phyloP scores from a whole-genome alignment of 306 rosid species.

The Alnus rubra region DNA sequence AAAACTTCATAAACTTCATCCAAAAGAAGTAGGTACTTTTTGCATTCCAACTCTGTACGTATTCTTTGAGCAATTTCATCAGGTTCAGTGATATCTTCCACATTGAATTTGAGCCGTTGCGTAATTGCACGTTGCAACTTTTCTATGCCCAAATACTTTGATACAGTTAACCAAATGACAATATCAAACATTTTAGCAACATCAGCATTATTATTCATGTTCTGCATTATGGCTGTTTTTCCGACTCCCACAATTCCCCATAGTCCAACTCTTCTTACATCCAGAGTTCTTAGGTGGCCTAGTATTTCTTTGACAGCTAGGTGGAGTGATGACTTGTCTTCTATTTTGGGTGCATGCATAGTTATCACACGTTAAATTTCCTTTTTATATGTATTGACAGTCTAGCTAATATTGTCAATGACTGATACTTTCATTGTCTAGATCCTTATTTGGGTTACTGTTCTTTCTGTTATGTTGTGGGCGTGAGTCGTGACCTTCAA shows the following conservation, averaged over 20 bases:
- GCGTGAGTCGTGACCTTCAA: background rate
- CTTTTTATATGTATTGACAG: background rate
- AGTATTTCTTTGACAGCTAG: too few relatives aligned
- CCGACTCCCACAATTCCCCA: background rate
- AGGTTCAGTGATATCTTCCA: background rate
- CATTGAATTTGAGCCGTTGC: background rate
- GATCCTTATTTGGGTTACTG: too few relatives aligned
- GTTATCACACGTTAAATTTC: background rate
- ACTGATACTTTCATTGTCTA: too few relatives aligned
- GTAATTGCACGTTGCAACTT: background rate
- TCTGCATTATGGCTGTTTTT: constrained; percentile 5
- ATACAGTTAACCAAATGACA: background rate
- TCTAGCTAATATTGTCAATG: too few relatives aligned
- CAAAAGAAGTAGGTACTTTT: constrained; percentile 34
- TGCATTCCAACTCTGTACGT: background rate
- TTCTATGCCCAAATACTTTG: background rate
- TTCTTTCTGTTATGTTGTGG: too few relatives aligned
- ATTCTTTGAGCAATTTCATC: constrained; percentile 17
- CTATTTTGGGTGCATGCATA: too few relatives aligned
- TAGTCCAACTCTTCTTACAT: background rate
- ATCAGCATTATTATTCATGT: background rate
- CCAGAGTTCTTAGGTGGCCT: too few relatives aligned
- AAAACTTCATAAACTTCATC: constrained; percentile 20
- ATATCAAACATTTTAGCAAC: background rate
- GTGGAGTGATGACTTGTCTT: too few relatives aligned